Base-by-base conservation (phyloP, 148 eudicot species). In the Talinum fruticosum region DNA sequence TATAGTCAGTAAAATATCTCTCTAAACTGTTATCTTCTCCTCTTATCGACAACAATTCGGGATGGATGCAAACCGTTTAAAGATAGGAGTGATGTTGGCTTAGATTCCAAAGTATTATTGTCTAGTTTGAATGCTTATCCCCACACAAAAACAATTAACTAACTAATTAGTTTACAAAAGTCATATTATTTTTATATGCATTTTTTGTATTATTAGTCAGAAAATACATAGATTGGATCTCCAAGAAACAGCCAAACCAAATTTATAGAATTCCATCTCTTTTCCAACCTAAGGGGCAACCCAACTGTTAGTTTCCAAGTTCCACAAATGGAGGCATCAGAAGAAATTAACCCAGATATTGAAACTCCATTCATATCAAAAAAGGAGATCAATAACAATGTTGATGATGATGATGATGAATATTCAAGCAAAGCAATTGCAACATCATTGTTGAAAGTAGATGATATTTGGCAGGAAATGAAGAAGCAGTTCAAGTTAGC, bases 401-500 rank as follows among this genome's bases (percentile, higher is more conserved):
- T 5, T 66, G 6, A 13, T 33, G 37, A 32, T 66, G 69, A 32
- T 66, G 36, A 32, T 65, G 8, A 19, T 36, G 72, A 69, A n/a
- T n/a, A n/a, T 23, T 21, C 47, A n/a, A 15, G 37, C 23, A 30
- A 66, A 66, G 35, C n/a, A 51, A 51, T 51, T 10, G 6, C 26
- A 61, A 61, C 14, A 28, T 12, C 44, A n/a, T n/a, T 28, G 23
- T 37, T 59, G 38, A 57, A 41, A n/a, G 62, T 16, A 57, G 47
- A 71, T 0, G 71, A 66, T 18, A 73, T 79, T 65, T 1, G 49
- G 26, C 29, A 12, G 32, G 85, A 80, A 76, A 72, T 78, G 76
- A 69, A 78, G 81, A 80, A 77, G 30, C 86, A 84, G 16, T 0
- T 80, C 41, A 72, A 64, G 35, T 65, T 84, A 70, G 83, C 76